Percentiles rank a stretch among this genome's conserved stretches.
Evolutionary conservation across 805 yeast species (phyloP).

Genomic region (Candida quercuum): DNA sequence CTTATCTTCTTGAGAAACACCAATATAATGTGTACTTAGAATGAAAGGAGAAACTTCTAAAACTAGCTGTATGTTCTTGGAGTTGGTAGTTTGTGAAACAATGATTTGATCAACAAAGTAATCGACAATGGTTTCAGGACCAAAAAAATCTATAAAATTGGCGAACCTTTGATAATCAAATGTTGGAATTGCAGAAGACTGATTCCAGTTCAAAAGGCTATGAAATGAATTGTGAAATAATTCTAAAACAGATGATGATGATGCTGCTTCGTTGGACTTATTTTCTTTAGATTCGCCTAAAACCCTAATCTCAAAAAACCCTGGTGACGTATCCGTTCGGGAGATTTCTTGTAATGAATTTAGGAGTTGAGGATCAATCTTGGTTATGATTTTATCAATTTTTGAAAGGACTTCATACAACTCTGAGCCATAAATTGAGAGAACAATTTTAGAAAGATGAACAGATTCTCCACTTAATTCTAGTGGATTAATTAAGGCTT

Average conservation of each 20-base stretch:
- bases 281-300: background rate
- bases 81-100: conserved; percentile 8
- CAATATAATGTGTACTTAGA: conserved; percentile 1
- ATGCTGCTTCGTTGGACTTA: background rate
- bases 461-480: conserved; percentile 41
- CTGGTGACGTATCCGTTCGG: conserved; percentile 1
- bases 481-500: conserved; percentile 35
- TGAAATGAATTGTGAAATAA: conserved; percentile 17
- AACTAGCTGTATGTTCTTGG: conserved; percentile 11
- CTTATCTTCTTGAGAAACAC: background rate
- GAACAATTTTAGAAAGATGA: conserved; percentile 36
- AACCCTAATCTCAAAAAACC: conserved; percentile 3
- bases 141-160: conserved; percentile 12
- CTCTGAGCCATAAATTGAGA: conserved; percentile 20
- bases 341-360: conserved; percentile 11
- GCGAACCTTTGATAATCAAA: conserved; percentile 16
- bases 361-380: conserved; percentile 16
- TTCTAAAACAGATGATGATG: conserved; percentile 12
- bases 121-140: conserved; percentile 14
- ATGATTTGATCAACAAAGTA: conserved; percentile 17
- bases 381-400: conserved; percentile 7
- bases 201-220: conserved; percentile 18
- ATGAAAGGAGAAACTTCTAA: conserved; percentile 18
- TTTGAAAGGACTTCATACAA: conserved; percentile 11
- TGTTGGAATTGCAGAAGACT: conserved; percentile 12